Evolutionary conservation across 2,329 filamentous ascomycete species (phyloP).

Genomic region (Cladophialophora immunda): DNA sequence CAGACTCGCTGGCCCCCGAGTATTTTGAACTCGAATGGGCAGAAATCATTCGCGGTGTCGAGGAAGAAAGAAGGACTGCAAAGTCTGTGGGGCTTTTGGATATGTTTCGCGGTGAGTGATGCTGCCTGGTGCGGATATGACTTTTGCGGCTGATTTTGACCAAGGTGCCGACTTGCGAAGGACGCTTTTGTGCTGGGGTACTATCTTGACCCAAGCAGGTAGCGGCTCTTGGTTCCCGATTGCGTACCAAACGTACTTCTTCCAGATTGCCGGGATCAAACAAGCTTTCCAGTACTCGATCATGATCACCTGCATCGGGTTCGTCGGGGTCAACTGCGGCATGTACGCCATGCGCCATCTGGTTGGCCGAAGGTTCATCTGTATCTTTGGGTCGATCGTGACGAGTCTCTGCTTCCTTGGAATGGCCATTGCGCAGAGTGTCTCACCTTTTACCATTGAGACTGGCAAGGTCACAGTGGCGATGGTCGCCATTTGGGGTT

Average conservation of each 20-base stretch:
- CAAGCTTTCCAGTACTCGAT: constrained; percentile 61
- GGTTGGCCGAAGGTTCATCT: constrained; percentile 58
- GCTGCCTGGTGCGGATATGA: neutral
- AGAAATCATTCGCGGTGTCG: constrained; percentile 34
- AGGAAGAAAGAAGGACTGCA: constrained; percentile 33
- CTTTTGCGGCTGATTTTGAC: neutral
- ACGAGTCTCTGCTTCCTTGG: constrained; percentile 59
- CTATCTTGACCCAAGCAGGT: constrained; percentile 57
- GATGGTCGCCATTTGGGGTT: constrained; percentile 48
- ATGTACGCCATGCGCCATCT: constrained; percentile 60
- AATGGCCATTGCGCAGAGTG: constrained; percentile 51
- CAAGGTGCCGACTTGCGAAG: constrained; percentile 58
- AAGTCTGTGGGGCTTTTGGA: constrained; percentile 29
- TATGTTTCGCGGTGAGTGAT: constrained; percentile 32
- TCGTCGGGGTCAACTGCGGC: constrained; percentile 59
- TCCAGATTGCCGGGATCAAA: constrained; percentile 48
- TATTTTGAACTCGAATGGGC: constrained; percentile 37
- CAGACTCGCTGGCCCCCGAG: constrained; percentile 12
- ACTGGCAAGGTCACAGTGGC: constrained; percentile 45
- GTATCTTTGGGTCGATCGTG: constrained; percentile 56
- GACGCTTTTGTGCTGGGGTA: constrained; percentile 59
- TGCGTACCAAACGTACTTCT: constrained; percentile 59
- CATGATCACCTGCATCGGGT: constrained; percentile 60
- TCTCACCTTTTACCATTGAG: constrained; percentile 31
- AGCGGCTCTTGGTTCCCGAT: constrained; percentile 62